Evolutionary conservation across 306 rosid genomes (phyloP), one percentile per base, ranked within the genome.

Genomic region (Glycine tomentella): DNA sequence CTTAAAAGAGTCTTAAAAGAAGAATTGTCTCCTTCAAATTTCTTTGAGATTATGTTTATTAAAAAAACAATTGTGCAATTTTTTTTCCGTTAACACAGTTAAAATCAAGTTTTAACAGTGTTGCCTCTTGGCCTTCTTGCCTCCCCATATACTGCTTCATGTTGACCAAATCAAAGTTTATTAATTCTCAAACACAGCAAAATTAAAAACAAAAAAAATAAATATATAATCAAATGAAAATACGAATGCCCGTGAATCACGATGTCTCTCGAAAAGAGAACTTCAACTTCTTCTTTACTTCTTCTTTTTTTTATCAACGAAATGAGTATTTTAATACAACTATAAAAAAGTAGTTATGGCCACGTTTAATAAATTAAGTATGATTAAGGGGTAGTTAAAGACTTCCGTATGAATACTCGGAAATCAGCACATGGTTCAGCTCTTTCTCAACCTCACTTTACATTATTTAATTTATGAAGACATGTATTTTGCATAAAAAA

Each of bases 361-460:
- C 51, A 73, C 53, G 73, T 45, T 74, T 66, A 59, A 72, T 77
- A 63, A 61, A 61, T 61, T 33, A 84, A 78, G 50, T 46, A 78
- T 10, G 82, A 42, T 80, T 71, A 76, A 67, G 76, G 17, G 85
- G 86, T 64, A 73, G 84, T 81, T 84, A 83, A 88, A 83, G 87
- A 36, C 52, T 72, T 59, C 55, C 72, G 55, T 73, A 80, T 58
- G 73, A 82, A 82, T 44, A 66, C 6, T 65, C 10, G 34, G 14
- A 62, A 17, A 49, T 77, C 33, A 61, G 71, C 75, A 77, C 78
- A 16, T 58, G 4, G 52, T 87, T 61, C 31, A 66, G 17, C 74
- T 46, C 57, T 66, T 49, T 59, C 71, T 62, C 59, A 14, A 7
- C 73, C 53, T 34, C 51, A 69, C 4, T 48, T 58, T 71, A 31